Evolutionary conservation across 2,329 filamentous ascomycete species (phyloP).

Genomic region (Whalleya microplaca): DNA sequence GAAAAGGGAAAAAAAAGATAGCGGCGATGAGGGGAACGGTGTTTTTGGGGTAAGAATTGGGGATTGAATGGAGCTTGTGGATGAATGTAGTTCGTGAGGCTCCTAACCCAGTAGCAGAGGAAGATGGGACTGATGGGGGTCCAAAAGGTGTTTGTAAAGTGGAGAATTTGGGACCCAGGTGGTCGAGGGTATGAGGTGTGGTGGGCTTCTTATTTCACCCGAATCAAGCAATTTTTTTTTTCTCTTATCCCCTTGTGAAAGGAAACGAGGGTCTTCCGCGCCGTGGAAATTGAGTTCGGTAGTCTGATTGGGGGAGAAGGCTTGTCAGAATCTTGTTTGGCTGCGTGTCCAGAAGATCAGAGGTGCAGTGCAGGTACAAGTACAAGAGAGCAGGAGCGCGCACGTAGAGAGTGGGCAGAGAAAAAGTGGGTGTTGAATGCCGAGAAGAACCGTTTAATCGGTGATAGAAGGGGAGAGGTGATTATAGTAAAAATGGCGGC

Average conservation of each 20-base stretch:
- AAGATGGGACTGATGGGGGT: constrained; percentile 40
- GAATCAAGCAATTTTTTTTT: constrained; percentile 25
- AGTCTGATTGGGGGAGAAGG: constrained; percentile 23
- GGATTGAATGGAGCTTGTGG: constrained; percentile 39
- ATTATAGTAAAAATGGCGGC: constrained; percentile 29
- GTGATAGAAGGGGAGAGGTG: constrained; percentile 26
- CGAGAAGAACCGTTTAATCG: constrained; percentile 32
- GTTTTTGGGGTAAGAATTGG: constrained; percentile 42
- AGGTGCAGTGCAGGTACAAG: constrained; percentile 31
- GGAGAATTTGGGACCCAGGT: constrained; percentile 39
- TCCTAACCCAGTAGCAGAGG: constrained; percentile 36
- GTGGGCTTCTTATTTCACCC: constrained; percentile 38
- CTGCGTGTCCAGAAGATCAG: constrained; percentile 20
- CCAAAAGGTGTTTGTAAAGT: constrained; percentile 41
- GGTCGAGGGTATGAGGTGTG: constrained; percentile 38
- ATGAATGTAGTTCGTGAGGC: constrained; percentile 41
- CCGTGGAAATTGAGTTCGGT: constrained; percentile 23
- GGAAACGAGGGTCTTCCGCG: constrained; percentile 4
- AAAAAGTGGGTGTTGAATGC: constrained; percentile 36
- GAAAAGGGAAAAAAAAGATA: constrained; percentile 27
- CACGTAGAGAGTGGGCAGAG: too few species aligned
- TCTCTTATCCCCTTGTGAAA: constrained; percentile 14
- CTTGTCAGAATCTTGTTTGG: constrained; percentile 29
- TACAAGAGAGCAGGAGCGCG: constrained; percentile 14
- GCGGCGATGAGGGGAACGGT: constrained; percentile 37